These are phyloP conservation scores for Ceratocystis colombiana DNA, from an alignment of 2,329 filamentous ascomycete species.

Conservation along the genomic window DNA sequence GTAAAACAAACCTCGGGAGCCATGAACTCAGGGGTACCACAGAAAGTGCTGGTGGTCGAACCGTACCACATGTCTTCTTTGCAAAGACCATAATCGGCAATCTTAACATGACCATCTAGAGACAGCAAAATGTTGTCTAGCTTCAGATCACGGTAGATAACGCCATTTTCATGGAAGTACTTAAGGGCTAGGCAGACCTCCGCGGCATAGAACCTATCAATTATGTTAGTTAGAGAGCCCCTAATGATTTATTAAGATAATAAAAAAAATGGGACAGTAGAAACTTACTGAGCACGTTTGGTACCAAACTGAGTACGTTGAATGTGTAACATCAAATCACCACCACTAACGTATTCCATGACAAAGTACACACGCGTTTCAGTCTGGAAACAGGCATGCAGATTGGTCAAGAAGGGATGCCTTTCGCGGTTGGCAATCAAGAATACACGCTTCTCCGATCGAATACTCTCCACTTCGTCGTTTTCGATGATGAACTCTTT, in stretches of 20 bases:
- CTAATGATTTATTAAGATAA: neutral
- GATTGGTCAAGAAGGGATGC: constrained; percentile 86
- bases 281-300: constrained; percentile 84
- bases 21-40: constrained; percentile 99
- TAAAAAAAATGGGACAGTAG: neutral
- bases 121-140: constrained; percentile 85
- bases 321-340: constrained; percentile 98
- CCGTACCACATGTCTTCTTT: constrained; percentile 99
- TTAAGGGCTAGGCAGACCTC: constrained; percentile 96
- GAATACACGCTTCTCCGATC: constrained; percentile 96
- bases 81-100: constrained; percentile 96
- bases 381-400: constrained; percentile 98
- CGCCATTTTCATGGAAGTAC: constrained; percentile 98
- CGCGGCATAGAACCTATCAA: constrained; percentile 79
- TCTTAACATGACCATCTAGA: constrained; percentile 94
- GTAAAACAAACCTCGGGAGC: constrained; percentile 64
- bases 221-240: neutral
- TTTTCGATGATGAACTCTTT: constrained; percentile 99
- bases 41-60: constrained; percentile 94
- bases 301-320: constrained; percentile 92
- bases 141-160: constrained; percentile 97
- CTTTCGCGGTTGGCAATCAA: constrained; percentile 93
- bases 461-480: constrained; percentile 94
- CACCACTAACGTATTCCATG: constrained; percentile 98
- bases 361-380: constrained; percentile 98